These are phyloP conservation scores for Keithomyces neogunnii DNA, from an alignment of 2,329 filamentous ascomycete species.

Conservation along the genomic window DNA sequence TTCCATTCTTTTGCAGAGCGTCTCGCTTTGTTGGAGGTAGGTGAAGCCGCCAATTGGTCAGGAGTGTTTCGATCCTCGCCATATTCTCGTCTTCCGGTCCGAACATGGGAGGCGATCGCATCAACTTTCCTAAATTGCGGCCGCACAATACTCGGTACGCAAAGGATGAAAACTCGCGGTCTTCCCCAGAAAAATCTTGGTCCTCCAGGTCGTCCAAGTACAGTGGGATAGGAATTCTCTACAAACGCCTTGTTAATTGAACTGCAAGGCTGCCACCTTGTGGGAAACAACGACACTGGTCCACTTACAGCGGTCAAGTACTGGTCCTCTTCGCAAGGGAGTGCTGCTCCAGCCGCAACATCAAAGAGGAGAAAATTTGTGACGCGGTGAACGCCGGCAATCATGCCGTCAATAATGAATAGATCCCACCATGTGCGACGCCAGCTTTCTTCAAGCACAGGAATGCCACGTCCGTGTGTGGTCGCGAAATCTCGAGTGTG, in stretches of 20 bases:
- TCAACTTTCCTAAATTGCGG: slow-evolving; percentile 68
- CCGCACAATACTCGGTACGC: slow-evolving; percentile 76
- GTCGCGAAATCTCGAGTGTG: slow-evolving; percentile 61
- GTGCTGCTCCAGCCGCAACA: slow-evolving; percentile 55
- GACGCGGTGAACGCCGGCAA: slow-evolving; percentile 68
- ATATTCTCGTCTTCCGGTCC: slow-evolving; percentile 47
- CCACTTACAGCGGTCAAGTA: slow-evolving; percentile 49
- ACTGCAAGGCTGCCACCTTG: background rate
- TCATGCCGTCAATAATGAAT: slow-evolving; percentile 75
- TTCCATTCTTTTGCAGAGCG: slow-evolving; percentile 59
- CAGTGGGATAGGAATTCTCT: slow-evolving; percentile 50
- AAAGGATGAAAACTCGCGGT: slow-evolving; percentile 71
- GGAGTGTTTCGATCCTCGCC: slow-evolving; percentile 39
- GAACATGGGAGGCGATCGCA: slow-evolving; percentile 45
- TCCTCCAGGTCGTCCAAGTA: slow-evolving; percentile 71
- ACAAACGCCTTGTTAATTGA: slow-evolving; percentile 3
- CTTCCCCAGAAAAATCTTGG: slow-evolving; percentile 61
- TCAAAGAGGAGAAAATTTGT: slow-evolving; percentile 64
- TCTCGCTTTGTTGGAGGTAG: slow-evolving; percentile 65
- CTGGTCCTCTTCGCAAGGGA: slow-evolving; percentile 79
- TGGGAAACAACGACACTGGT: background rate
- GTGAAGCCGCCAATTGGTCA: slow-evolving; percentile 71
- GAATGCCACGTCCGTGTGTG: slow-evolving; percentile 53
- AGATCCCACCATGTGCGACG: slow-evolving; percentile 85
- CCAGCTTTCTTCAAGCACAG: slow-evolving; percentile 72